Evolutionary conservation across 495 filamentous ascomycete species (phyloP).

Genomic region (Trichocladium antarcticum): DNA sequence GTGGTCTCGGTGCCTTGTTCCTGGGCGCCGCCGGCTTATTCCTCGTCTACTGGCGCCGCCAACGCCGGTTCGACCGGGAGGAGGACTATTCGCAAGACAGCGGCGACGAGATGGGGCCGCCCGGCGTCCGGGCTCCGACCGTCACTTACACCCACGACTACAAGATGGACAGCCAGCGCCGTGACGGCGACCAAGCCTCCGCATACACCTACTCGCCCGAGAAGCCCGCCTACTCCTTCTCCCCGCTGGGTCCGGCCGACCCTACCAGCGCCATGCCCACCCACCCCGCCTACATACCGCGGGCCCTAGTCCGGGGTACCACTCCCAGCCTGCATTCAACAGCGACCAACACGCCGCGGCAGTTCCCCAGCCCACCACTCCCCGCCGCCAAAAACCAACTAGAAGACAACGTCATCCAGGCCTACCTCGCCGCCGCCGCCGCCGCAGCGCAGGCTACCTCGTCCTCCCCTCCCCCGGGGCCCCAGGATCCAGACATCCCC

Average conservation of each 20-base stretch:
- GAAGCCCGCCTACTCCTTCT: constrained; percentile 12
- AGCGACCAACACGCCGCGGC: neutral
- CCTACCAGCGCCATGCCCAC: constrained; percentile 29
- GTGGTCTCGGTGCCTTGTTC: constrained; percentile 31
- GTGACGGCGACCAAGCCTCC: constrained; percentile 23
- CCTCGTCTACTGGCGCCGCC: constrained; percentile 32
- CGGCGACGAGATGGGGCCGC: constrained; percentile 2
- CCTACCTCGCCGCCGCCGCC: neutral
- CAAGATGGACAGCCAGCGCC: constrained; percentile 18
- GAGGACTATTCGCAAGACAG: constrained; percentile 11
- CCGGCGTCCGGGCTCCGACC: constrained; percentile 5
- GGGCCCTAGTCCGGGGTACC: constrained; percentile 24
- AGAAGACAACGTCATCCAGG: constrained; percentile 1
- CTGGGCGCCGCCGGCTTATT: constrained; percentile 30
- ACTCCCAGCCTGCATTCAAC: constrained; percentile 7
- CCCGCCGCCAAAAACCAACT: neutral
- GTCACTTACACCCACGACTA: constrained; percentile 26
- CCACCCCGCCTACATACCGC: constrained; percentile 40
- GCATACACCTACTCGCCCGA: constrained; percentile 16
- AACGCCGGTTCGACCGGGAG: constrained; percentile 22
- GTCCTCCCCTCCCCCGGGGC: neutral
- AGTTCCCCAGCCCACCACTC: neutral
- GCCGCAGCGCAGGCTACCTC: neutral
- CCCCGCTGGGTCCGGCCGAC: constrained; percentile 12
- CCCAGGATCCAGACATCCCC: neutral